Evolutionary conservation across 805 yeast species (phyloP).

Genomic region (Candida vartiovaarae): DNA sequence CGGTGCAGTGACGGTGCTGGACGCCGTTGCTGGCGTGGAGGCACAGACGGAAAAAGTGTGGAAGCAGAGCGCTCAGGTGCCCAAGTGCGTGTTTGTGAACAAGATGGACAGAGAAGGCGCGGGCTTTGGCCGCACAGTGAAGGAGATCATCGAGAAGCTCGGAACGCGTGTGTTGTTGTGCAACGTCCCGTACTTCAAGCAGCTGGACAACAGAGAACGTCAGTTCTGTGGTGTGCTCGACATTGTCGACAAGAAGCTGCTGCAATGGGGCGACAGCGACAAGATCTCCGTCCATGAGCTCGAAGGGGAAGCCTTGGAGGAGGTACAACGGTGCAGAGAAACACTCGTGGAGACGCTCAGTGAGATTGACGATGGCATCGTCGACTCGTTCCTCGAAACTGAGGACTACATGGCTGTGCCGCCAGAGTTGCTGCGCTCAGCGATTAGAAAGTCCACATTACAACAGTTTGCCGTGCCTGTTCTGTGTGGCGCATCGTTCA

Average conservation of each 20-base stretch:
- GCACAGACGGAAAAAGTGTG: slow-evolving; percentile 98
- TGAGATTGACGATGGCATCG: slow-evolving; percentile 70
- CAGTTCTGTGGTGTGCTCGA: slow-evolving; percentile 70
- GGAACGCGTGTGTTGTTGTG: slow-evolving; percentile 67
- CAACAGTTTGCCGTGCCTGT: slow-evolving; percentile 62
- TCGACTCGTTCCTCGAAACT: slow-evolving; percentile 69
- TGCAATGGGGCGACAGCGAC: slow-evolving; percentile 44
- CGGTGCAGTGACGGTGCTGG: slow-evolving; percentile 89
- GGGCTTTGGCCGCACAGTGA: slow-evolving; percentile 84
- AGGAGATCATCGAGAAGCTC: slow-evolving; percentile 70
- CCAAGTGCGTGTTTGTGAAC: slow-evolving; percentile 75
- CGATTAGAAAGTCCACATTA: slow-evolving; percentile 61
- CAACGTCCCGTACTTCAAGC: slow-evolving; percentile 68
- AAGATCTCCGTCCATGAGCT: slow-evolving; percentile 41
- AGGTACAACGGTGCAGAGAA: slow-evolving; percentile 53
- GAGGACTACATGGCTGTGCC: slow-evolving; percentile 71
- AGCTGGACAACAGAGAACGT: slow-evolving; percentile 30
- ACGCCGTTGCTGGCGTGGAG: slow-evolving; percentile 97
- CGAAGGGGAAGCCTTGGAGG: slow-evolving; percentile 34
- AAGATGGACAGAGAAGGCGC: slow-evolving; percentile 98
- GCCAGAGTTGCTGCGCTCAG: slow-evolving; percentile 40
- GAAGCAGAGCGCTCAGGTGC: slow-evolving; percentile 77
- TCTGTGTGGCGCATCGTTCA: slow-evolving; percentile 87
- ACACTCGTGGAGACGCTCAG: slow-evolving; percentile 79
- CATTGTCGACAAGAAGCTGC: slow-evolving; percentile 53